phyloP scores from a whole-genome alignment of 225 moss, liverwort and hornwort species.

The Polytrichum formosum region DNA sequence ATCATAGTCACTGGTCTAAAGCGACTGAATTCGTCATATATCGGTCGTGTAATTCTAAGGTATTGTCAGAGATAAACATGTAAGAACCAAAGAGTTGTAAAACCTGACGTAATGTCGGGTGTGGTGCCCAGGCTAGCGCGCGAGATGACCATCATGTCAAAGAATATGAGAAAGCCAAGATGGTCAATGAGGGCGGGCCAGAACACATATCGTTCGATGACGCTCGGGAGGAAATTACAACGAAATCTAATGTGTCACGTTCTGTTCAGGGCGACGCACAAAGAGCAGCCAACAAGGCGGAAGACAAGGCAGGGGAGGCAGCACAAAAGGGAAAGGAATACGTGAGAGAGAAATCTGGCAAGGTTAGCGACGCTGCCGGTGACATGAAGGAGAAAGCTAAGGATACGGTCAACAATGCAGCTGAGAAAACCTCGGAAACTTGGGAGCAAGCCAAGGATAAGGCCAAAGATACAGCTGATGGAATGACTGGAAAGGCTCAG shows the following conservation, averaged over 20 bases:
- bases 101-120: too few species aligned
- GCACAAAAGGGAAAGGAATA: slow-evolving; percentile 37
- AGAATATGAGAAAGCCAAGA: slow-evolving; percentile 14
- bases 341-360: slow-evolving; percentile 29
- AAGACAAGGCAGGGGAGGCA: slow-evolving; percentile 30
- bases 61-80: background rate
- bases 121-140: slow-evolving; percentile 3
- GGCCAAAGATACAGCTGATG: slow-evolving; percentile 11
- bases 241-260: background rate
- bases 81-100: background rate
- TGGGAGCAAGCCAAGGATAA: slow-evolving; percentile 11
- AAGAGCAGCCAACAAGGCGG: slow-evolving; percentile 2
- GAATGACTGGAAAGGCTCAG: slow-evolving; percentile 26
- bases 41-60: background rate
- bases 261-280: too few species aligned
- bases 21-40: background rate
- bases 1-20: slow-evolving; percentile 4
- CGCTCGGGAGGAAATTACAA: slow-evolving; percentile 5
- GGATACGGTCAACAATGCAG: slow-evolving; percentile 9
- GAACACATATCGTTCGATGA: slow-evolving; percentile 13
- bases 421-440: slow-evolving; percentile 16
- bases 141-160: background rate
- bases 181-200: slow-evolving; percentile 20
- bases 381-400: slow-evolving; percentile 16
- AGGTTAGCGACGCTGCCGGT: slow-evolving; percentile 15